These are phyloP conservation scores for Lasiosphaeria ovina DNA, from an alignment of 495 filamentous ascomycete genomes.

Conservation along the genomic window DNA sequence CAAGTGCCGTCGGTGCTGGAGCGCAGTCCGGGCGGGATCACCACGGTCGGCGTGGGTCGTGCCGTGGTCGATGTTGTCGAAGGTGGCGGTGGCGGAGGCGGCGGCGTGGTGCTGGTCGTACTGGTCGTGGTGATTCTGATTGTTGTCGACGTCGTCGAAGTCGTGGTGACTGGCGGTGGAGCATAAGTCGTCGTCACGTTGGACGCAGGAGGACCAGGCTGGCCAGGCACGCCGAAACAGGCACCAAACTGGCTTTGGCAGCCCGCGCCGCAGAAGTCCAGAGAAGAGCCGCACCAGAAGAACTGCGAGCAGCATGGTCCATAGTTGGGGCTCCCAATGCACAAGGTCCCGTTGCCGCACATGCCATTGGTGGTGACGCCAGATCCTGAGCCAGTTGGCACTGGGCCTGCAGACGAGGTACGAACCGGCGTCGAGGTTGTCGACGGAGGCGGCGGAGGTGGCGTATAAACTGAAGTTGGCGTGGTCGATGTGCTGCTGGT, in stretches of 20 bases:
- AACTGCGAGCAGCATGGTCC: slow-evolving; percentile 44
- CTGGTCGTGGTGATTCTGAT: slow-evolving; percentile 3
- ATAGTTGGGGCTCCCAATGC: slow-evolving; percentile 28
- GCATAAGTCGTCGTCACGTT: slow-evolving; percentile 17
- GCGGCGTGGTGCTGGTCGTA: background rate
- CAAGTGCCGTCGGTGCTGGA: slow-evolving; percentile 30
- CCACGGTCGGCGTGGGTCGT: slow-evolving; percentile 12
- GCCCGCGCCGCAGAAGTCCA: slow-evolving; percentile 50
- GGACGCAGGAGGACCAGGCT: slow-evolving; percentile 5
- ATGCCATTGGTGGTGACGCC: slow-evolving; percentile 30
- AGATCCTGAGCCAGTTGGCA: slow-evolving; percentile 16
- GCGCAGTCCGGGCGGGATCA: slow-evolving; percentile 22
- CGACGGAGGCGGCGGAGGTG: background rate
- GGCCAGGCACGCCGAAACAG: slow-evolving; percentile 25
- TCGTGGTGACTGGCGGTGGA: slow-evolving; percentile 9
- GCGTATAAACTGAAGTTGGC: slow-evolving; percentile 8
- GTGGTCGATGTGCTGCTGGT: slow-evolving; percentile 7
- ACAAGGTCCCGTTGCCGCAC: slow-evolving; percentile 37
- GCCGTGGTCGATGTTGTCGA: slow-evolving; percentile 7
- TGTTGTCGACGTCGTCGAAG: slow-evolving; percentile 7
- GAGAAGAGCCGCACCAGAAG: slow-evolving; percentile 51
- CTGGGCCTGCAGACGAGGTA: slow-evolving; percentile 8
- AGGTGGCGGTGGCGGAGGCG: slow-evolving; percentile 4
- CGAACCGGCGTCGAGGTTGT: background rate
- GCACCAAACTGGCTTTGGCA: slow-evolving; percentile 46